Evolutionary conservation across 139 green algal species (phyloP).

Genomic region (Chlamydomonas eustigma): DNA sequence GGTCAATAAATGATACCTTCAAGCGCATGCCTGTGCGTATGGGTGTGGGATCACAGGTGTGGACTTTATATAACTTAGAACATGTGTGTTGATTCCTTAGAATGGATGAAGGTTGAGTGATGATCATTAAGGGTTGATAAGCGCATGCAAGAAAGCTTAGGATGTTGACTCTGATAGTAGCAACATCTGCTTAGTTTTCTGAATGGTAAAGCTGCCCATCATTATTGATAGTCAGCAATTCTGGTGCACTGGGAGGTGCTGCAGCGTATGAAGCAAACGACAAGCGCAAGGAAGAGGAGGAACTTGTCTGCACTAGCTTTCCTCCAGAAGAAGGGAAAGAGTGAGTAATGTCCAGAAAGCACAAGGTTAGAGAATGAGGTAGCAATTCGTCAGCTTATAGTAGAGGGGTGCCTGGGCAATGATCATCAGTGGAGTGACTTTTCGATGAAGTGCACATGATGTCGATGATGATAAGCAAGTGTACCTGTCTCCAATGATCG

Average conservation of each 20-base stretch:
- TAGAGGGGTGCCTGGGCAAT: no score
- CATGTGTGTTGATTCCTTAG: background rate
- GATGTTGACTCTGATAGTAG: background rate
- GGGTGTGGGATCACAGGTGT: constrained; percentile 30
- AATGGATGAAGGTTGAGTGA: background rate
- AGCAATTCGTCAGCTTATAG: no score
- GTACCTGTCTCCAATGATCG: no score
- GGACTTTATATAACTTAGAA: background rate
- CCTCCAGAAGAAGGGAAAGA: constrained; percentile 33
- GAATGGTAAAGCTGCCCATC: no score
- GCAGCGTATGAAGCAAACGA: constrained; percentile 41
- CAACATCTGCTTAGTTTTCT: no score
- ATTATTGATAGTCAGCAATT: background rate
- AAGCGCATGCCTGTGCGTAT: constrained; percentile 66
- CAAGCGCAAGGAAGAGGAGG: constrained; percentile 41
- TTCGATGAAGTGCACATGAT: no score
- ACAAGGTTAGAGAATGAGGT: no score
- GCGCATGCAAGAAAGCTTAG: background rate
- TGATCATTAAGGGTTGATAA: constrained; percentile 4
- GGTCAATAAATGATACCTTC: constrained; percentile 57
- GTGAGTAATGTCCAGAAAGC: no score
- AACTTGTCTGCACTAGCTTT: constrained; percentile 39
- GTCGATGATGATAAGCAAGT: no score
- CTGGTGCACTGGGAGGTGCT: background rate
- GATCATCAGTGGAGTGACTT: no score